A percentile compares a stretch with the other conserved stretches of the same genome.
Conservation (phyloP, 2,329 filamentous ascomycete genomes). For the Zymoseptoria tritici region DNA sequence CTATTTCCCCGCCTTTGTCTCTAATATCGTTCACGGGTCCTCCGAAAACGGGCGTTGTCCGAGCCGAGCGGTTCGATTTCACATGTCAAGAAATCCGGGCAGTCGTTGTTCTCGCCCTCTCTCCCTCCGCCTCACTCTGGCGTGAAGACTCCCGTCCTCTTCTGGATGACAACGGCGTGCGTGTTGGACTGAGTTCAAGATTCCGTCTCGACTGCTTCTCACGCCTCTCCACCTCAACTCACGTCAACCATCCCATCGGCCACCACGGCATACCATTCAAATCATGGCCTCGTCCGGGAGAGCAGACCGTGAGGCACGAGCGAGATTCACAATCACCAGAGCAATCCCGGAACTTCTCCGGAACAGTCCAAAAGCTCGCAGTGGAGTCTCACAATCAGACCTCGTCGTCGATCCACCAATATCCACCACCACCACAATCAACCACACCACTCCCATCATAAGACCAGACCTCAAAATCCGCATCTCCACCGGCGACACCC, state of each 20-base stretch:
- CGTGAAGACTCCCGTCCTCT: background rate
- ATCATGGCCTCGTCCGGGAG: slow-evolving; percentile 19
- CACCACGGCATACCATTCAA: background rate
- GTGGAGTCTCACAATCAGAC: slow-evolving; percentile 47
- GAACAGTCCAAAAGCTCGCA: slow-evolving; percentile 48
- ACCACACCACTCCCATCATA: slow-evolving; percentile 6
- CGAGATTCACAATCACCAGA: slow-evolving; percentile 52
- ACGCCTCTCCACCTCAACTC: background rate
- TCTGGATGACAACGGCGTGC: background rate
- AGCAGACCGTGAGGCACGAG: slow-evolving; percentile 22
- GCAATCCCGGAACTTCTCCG: slow-evolving; percentile 50
- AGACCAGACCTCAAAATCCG: slow-evolving; percentile 33
- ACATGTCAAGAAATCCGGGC: background rate
- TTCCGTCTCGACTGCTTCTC: background rate
- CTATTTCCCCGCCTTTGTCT: background rate
- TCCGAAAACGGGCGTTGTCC: background rate
- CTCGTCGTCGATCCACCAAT: slow-evolving; percentile 38
- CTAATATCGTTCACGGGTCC: too few relatives aligned
- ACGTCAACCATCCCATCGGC: slow-evolving; percentile 1
- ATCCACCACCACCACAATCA: slow-evolving; percentile 13
- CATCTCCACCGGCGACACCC: slow-evolving; percentile 46
- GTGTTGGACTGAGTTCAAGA: slow-evolving; percentile 4
- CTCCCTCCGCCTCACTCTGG: background rate
- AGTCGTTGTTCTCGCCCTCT: background rate
- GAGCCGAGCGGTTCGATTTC: background rate